A percentile compares a stretch with the other conserved stretches of the same genome.
Conservation (phyloP, 208 protist genomes). For the Vickermania ingenoplastis region DNA sequence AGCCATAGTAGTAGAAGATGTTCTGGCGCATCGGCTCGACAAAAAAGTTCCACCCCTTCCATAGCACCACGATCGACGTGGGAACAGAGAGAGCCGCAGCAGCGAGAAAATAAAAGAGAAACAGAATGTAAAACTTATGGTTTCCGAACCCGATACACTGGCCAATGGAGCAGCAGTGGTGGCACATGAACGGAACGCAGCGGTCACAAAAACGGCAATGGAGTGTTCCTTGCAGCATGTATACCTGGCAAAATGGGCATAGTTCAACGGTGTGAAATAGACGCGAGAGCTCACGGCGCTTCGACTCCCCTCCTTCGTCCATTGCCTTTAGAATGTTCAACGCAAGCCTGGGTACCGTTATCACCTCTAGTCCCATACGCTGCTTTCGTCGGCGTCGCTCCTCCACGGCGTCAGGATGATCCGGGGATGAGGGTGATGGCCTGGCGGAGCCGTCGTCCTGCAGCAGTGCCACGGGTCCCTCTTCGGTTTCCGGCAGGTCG, state of each 20-base stretch:
- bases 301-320: background rate
- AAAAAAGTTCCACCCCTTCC: too few species aligned
- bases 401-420: too few species aligned
- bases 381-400: background rate
- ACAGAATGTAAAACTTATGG: slow-evolving; percentile 71
- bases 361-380: background rate
- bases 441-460: too few species aligned
- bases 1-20: too few species aligned
- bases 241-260: slow-evolving; percentile 58
- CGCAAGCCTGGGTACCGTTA: background rate
- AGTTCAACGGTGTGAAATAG: slow-evolving; percentile 31
- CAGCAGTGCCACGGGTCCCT: too few species aligned
- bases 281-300: slow-evolving; percentile 35
- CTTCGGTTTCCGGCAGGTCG: too few species aligned
- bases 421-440: too few species aligned
- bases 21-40: too few species aligned
- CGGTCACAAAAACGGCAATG: slow-evolving; percentile 71
- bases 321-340: background rate
- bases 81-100: too few species aligned
- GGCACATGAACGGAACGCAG: slow-evolving; percentile 63
- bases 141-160: slow-evolving; percentile 75
- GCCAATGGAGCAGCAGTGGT: slow-evolving; percentile 79
- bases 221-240: slow-evolving; percentile 61
- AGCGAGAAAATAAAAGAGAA: slow-evolving; percentile 14
- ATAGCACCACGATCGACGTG: too few species aligned